phyloP scores from a whole-genome alignment of 2,329 filamentous ascomycete genomes.

The Blumeriella jaapii region DNA sequence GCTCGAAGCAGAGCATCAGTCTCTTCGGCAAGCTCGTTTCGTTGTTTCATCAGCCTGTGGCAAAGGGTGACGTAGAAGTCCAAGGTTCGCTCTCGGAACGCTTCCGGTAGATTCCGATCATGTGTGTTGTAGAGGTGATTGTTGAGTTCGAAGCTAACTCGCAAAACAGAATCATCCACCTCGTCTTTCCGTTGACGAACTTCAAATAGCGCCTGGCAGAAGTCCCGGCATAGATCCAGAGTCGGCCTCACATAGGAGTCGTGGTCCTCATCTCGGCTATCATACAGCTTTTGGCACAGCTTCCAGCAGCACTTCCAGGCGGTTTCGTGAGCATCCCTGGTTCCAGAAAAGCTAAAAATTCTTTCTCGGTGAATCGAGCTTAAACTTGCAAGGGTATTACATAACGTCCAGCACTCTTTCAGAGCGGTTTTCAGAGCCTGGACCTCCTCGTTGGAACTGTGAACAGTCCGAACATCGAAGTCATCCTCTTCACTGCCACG shows the following conservation, averaged over 20 bases:
- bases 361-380: slow-evolving; percentile 75
- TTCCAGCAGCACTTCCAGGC: slow-evolving; percentile 94
- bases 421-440: slow-evolving; percentile 63
- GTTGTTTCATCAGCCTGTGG: slow-evolving; percentile 92
- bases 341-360: slow-evolving; percentile 64
- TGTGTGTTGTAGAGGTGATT: slow-evolving; percentile 93
- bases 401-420: slow-evolving; percentile 85
- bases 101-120: slow-evolving; percentile 70
- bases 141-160: slow-evolving; percentile 90
- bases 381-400: slow-evolving; percentile 77
- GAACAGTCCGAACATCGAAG: slow-evolving; percentile 32
- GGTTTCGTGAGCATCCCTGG: slow-evolving; percentile 68
- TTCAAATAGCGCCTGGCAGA: slow-evolving; percentile 86
- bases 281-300: slow-evolving; percentile 79
- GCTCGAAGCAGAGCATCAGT: slow-evolving; percentile 75
- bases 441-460: slow-evolving; percentile 47
- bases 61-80: slow-evolving; percentile 94
- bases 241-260: slow-evolving; percentile 61
- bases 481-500: slow-evolving; percentile 42
- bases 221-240: slow-evolving; percentile 78
- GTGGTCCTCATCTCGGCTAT: slow-evolving; percentile 61
- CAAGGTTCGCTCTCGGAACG: slow-evolving; percentile 78
- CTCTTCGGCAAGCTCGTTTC: slow-evolving; percentile 64
- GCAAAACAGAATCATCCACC: slow-evolving; percentile 69
- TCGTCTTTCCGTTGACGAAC: slow-evolving; percentile 69